These are phyloP conservation scores for Gossypium australe DNA, from an alignment of 345 rosid genomes.

Conservation along the genomic window DNA sequence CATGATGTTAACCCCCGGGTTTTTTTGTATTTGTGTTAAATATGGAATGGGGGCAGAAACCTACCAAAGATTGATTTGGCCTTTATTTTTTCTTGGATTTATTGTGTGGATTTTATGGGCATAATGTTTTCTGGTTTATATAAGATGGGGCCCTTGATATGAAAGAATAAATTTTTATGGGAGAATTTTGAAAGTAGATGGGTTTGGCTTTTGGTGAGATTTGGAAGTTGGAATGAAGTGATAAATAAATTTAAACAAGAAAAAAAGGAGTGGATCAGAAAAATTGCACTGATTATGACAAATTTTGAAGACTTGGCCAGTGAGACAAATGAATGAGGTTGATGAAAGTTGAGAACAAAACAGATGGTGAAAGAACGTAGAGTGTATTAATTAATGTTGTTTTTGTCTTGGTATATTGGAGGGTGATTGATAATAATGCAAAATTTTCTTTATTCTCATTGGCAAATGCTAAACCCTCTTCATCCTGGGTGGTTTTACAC, in stretches of 20 bases:
- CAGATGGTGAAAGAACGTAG: background rate
- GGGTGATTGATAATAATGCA: background rate
- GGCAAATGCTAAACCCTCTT: background rate
- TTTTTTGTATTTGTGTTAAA: background rate
- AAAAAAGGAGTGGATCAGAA: background rate
- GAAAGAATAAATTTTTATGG: background rate
- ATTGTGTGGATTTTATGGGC: background rate
- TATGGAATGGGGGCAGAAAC: background rate
- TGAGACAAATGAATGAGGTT: background rate
- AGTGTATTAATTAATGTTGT: background rate
- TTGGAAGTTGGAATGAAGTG: background rate
- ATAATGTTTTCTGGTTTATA: background rate
- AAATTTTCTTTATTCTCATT: background rate
- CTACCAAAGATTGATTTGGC: background rate
- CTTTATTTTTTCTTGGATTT: background rate
- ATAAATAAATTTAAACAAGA: no score
- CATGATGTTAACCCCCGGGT: constrained; percentile 1
- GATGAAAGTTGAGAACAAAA: background rate
- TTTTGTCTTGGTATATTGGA: background rate
- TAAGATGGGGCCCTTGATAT: background rate
- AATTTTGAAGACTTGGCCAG: background rate
- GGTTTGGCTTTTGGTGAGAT: background rate
- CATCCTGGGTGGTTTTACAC: background rate
- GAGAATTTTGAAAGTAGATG: background rate
- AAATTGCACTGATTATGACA: background rate